Evolutionary conservation across 2,329 filamentous ascomycete genomes (phyloP), one percentile per base, ranked within the genome.

Genomic region (Beauveria sp.): DNA sequence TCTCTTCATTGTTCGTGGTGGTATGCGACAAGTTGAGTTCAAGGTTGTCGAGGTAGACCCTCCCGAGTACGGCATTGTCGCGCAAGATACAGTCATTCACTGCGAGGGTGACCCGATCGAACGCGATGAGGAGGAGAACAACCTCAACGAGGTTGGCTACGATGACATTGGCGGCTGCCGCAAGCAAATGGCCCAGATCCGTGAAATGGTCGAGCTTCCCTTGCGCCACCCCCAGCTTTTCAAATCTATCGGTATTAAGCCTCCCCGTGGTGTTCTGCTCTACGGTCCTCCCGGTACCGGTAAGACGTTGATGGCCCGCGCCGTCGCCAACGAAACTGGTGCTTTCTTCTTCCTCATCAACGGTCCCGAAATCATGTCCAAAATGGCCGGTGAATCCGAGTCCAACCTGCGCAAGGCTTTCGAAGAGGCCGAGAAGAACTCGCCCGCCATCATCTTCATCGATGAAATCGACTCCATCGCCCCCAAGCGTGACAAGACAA

Each of bases 171-270:
- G 95, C 84, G 95, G 95, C 69, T 98, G 95, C 85, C 87, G 95
- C 73, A 99, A 99, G 82, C 95, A 99, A 81, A 98, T 99, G 95
- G 95, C 95, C 66, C 95, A 99, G 83, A 96, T 99, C 71, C 91
- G 95, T 75, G 95, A 99, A 77, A 88, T 99, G 83, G 95, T 99
- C 67, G 95, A 99, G 83, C 83, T 99, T 69, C 95, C 95, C 65
- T 85, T 99, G 65, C 88, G 95, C 72, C 95, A 99, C 78, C 95
- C 95, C 64, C 95, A 98, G 77, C 89, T 99, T 56, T 99, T 99
- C 89, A 99, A 98, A 84, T 98, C 93, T 46, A 98, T 99, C 73
- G 95, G 95, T 86, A 97, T 99, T 82, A 99, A 99, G 86, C 95
- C 95, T 61, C 95, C 95, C 51, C 92, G 95, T 72, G 95, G 95